Base-by-base conservation (phyloP, 2,329 filamentous ascomycete species). In the Sclerotinia minor region DNA sequence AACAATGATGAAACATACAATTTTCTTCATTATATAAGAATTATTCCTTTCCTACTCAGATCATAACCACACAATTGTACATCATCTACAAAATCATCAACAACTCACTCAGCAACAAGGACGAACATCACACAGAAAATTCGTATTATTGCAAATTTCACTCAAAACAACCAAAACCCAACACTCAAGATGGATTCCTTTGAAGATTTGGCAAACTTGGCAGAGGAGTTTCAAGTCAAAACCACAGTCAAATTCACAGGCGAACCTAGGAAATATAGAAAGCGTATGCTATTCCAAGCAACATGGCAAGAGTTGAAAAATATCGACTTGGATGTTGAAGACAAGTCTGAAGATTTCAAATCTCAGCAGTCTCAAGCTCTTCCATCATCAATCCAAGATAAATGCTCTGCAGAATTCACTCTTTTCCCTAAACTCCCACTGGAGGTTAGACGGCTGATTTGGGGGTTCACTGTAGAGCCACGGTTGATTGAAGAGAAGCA, bases 1-100 rank as follows among this genome's bases (percentile, higher is more conserved):
- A n/a, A 55, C 21, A 38, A 35, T 19, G 21, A n/a, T 11, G 9
- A 8, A 3, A 54, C 8, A 55, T n/a, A 15, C 6, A n/a, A n/a
- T 19, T 19, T 35, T 21, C 11, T 2, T n/a, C 2, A 9, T n/a
- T n/a, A 15, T 55, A 55, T 55, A 38, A 35, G 6, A 35, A 32
- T 2, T 1, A 4, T 7, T 5, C 0, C 5, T 6, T 7, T n/a
- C 8, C 29, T 5, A 6, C 21, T 3, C 32, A 8, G 11, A 15
- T 3, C 19, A 24, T 2, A 13, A 7, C 5, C 1, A 35, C 21
- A 15, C 29, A 55, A 11, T 6, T 13, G 21, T 29, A 38, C 9
- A 41, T 55, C 21, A 55, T 21, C 21, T 35, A 55, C 29, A 38
- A 8, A 32, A 19, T 54, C 24, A 32, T 29, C 21, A 3, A 17